Evolutionary conservation across 148 eudicot genomes (phyloP), one percentile per base, ranked within the genome.

Genomic region (Nepenthes mirabilis): DNA sequence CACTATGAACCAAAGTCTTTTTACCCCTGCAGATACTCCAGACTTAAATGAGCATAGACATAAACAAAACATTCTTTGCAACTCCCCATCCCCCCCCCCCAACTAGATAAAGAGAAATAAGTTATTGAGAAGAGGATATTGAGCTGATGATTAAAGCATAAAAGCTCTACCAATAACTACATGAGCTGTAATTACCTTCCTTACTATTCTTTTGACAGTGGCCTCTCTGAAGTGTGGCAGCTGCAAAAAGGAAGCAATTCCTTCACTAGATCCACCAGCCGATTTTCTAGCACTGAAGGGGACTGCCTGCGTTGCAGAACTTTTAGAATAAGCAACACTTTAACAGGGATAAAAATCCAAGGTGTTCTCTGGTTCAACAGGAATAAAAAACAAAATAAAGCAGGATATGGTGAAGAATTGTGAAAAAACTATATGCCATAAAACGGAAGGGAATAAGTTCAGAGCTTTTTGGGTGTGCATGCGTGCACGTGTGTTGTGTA

Each of bases 171-270:
- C 45, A 40, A 49, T 49, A n/a, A 12, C 12, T 45, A 63, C 37
- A 63, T 37, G 66, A 53, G 48, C 10, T n/a, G 11, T 37, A 6
- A 47, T 35, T 62, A 78, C 83, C 83, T 82, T 82, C 37, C 82
- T 65, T 54, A 73, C 72, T 33, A 82, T 71, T 75, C 76, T 82
- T 63, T 79, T 79, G 23, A 82, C 67, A 58, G 71, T 70, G 37
- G 81, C 54, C 68, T 76, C 86, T 7, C 61, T 76, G 55, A 82
- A 76, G 66, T 82, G 83, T 52, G 86, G 86, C 61, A 82, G 67
- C 83, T 82, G 86, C 73, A 82, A 60, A 68, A 82, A 82, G 32
- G 86, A 71, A 57, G 83, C 83, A 64, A 68, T 73, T 35, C 83
- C 86, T 66, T 76, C 83, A 47, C 68, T 40, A 34, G 71, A 76